These are phyloP conservation scores for Nothophoma quercina DNA, from an alignment of 2,329 filamentous ascomycete species.

Conservation along the genomic window DNA sequence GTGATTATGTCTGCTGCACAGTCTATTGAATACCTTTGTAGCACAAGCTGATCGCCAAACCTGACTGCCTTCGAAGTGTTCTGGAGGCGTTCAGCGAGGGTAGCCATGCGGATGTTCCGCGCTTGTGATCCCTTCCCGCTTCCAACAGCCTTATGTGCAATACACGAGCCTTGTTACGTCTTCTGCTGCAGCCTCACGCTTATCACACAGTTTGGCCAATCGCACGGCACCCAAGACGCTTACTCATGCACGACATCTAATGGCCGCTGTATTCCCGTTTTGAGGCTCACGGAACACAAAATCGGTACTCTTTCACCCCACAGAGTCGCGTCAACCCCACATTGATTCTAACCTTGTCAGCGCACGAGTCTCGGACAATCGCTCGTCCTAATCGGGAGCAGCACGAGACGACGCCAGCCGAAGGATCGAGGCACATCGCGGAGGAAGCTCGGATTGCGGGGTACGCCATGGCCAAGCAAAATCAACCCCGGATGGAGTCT, in stretches of 20 bases:
- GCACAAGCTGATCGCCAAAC: no score
- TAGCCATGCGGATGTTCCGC: neutral
- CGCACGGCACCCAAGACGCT: neutral
- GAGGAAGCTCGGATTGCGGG: slow-evolving; percentile 31
- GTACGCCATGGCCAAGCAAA: slow-evolving; percentile 20
- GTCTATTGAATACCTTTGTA: no score
- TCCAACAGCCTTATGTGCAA: neutral
- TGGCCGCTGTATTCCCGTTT: neutral
- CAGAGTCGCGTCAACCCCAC: neutral
- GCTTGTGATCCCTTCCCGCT: neutral
- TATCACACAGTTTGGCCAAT: neutral
- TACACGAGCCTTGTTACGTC: neutral
- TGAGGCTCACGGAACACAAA: slow-evolving; percentile 10
- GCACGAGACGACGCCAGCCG: slow-evolving; percentile 8
- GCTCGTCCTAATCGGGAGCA: slow-evolving; percentile 11
- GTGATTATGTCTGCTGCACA: no score
- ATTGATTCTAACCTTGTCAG: neutral
- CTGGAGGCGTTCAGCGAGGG: no score
- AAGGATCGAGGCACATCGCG: slow-evolving; percentile 1
- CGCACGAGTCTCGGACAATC: slow-evolving; percentile 19
- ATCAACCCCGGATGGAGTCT: slow-evolving; percentile 31
- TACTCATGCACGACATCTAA: slow-evolving; percentile 7
- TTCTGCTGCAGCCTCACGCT: neutral
- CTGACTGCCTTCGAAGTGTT: no score
- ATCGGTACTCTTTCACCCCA: slow-evolving; percentile 7